Conservation (phyloP, 257 asterid genomes). For the Forsythia suspensa region DNA sequence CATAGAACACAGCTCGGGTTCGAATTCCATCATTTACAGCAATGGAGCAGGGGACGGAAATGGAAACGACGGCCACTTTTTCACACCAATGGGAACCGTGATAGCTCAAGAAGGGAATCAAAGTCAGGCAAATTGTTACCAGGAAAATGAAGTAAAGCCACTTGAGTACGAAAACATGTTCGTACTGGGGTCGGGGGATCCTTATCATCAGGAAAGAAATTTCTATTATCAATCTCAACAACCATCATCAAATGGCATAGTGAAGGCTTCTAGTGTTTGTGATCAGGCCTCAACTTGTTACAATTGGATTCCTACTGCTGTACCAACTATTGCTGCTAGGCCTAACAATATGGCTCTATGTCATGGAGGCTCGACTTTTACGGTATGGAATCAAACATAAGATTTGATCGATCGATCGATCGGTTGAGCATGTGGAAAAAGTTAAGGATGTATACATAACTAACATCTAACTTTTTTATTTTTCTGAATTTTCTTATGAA, state of each 20-base stretch:
- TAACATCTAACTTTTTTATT: conserved; percentile 25
- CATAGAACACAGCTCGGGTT: conserved; percentile 38
- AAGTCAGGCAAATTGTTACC: conserved; percentile 24
- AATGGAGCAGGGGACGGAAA: conserved; percentile 3
- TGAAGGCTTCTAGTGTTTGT: conserved; percentile 20
- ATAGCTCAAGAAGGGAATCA: conserved; percentile 33
- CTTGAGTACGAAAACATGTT: conserved; percentile 37
- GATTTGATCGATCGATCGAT: background rate
- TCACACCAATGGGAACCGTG: conserved; percentile 32
- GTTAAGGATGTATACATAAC: conserved; percentile 37
- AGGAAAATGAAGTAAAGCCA: conserved; percentile 18
- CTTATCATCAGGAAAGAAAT: conserved; percentile 33
- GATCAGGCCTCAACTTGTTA: conserved; percentile 37
- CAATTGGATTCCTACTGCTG: conserved; percentile 44
- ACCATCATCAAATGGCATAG: conserved; percentile 18
- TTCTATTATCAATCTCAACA: conserved; percentile 45
- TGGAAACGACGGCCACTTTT: conserved; percentile 24
- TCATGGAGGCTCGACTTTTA: conserved; percentile 52
- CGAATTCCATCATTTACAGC: conserved; percentile 18
- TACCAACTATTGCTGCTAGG: conserved; percentile 45
- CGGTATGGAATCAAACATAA: conserved; percentile 68
- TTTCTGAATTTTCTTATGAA: background rate
- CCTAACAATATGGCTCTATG: conserved; percentile 28
- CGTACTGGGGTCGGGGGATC: conserved; percentile 24
- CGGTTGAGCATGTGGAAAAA: background rate